Evolutionary conservation across 148 eudicot genomes (phyloP), one percentile per base, ranked within the genome.

Genomic region (Camellia granthamiana): DNA sequence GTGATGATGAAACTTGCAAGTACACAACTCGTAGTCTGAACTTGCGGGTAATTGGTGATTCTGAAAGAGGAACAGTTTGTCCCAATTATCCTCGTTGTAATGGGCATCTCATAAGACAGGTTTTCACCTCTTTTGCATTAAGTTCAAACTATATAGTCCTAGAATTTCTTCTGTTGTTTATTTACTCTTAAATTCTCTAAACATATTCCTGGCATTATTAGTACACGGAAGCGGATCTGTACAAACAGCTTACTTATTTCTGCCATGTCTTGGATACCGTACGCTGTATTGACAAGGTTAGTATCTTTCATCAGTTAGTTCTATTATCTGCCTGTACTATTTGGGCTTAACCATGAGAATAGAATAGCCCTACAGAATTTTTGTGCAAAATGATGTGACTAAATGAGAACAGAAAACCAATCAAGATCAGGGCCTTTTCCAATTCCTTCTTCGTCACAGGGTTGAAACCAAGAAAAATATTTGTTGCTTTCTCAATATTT

Each of bases 1-100:
- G 99, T 79, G 99, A 97, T 79, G 99, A 97, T 81, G 99, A 94
- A 84, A 94, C 98, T 80, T 97, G 99, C 93, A 97, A 94, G 49
- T 91, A 94, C 82, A 86, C 91, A 13, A 92, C 97, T 14, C 94
- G 99, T 47, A 85, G 92, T 72, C 76, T 97, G 80, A 97, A 97
- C 84, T 82, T 97, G 80, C 91, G 96, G 68, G 95, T 87, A 63
- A 18, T 94, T 63, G 99, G 99, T 52, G 98, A 97, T 78, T 90
- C 94, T n/a, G 97, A 94, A 82, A 87, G 92, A 89, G 99, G 99
- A 85, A 92, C 98, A 21, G 79, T 90, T 69, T 97, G 99, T 88
- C 98, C 98, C 77, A 94, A 94, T 74, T 97, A 97, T 72, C 99
- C 99, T 68, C 91, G 83, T 44, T 96, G 99, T 76, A 94, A 86